Evolutionary conservation across 202 grass and related monocot species (phyloP).

Genomic region (Setaria italica): DNA sequence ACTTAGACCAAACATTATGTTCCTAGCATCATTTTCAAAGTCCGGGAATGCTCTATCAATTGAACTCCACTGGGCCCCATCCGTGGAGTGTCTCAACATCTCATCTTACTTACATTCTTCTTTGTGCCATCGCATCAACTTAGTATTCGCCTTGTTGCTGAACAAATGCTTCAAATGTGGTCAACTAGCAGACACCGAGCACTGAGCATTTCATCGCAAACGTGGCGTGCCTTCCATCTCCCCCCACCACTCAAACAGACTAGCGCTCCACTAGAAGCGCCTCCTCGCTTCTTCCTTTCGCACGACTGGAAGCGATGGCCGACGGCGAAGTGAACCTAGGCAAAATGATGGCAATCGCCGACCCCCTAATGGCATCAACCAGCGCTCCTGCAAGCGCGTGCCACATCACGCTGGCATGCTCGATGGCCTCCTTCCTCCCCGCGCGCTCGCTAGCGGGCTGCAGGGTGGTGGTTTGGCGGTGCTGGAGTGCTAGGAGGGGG

Average conservation of each 20-base stretch:
- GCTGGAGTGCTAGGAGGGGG: conserved; percentile 40
- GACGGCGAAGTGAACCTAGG: background rate
- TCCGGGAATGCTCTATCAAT: no score
- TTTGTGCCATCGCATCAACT: no score
- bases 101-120: no score
- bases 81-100: no score
- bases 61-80: no score
- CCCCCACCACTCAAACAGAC: background rate
- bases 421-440: conserved; percentile 1
- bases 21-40: no score
- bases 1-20: no score
- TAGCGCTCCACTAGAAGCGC: background rate
- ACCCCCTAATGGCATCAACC: conserved; percentile 33
- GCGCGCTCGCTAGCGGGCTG: conserved; percentile 25
- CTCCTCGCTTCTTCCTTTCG: background rate
- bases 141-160: no score
- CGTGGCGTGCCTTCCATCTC: conserved; percentile 33
- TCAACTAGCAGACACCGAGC: background rate
- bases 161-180: no score
- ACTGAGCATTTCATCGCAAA: background rate
- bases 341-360: background rate
- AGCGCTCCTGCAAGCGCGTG: conserved; percentile 31
- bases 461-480: conserved; percentile 33
- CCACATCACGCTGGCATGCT: conserved; percentile 28
- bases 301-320: conserved; percentile 14